Base-by-base conservation (phyloP, 805 yeast species). In the Starmerella asiatica region DNA sequence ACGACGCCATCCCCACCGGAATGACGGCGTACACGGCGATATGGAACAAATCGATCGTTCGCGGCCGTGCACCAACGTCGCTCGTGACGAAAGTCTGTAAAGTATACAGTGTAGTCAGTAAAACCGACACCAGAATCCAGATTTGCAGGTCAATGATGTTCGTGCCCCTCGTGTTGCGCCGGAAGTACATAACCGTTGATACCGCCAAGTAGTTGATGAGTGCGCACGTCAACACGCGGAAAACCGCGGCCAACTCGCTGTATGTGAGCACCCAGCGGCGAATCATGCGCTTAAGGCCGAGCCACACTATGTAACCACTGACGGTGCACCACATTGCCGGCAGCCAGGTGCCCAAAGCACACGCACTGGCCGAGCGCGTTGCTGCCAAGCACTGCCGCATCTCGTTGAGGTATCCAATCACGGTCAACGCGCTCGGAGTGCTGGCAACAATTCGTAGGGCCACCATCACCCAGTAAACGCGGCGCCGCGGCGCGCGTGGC, bases 11-110 rank as follows among this genome's bases (percentile, higher is more conserved):
- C 0, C 98, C 97, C 15, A 88, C 84, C 0, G 98, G 98, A n/a
- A 88, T 95, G 30, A 88, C 98, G 2, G 97, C 96, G 62, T 83
- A 88, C 2, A 88, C 96, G 0, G 81, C 84, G 36, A 91, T 81
- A 50, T 80, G 82, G 58, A 84, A 83, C 40, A 86, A 67, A 56
- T 88, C 93, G 44, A 86, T 81, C 27, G 85, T 77, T 39, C 94
- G 68, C 20, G 9, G 6, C 9, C 26, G 26, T 11, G 26, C 9
- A 21, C 40, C 27, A 40, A 64, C 52, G 46, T 69, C 69, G 40
- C 85, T 78, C 11, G 95, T 85, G 47, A 85, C 77, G 55, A 85
- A 88, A 55, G 79, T 84, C 59, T 88, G 97, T 48, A 78, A 67
- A 32, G 81, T 85, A 61, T 78, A 88, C 5, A 80, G 73, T 15